These are phyloP conservation scores for Furcasterigmium sp. DNA, from an alignment of 2,329 filamentous ascomycete species.

Conservation along the genomic window DNA sequence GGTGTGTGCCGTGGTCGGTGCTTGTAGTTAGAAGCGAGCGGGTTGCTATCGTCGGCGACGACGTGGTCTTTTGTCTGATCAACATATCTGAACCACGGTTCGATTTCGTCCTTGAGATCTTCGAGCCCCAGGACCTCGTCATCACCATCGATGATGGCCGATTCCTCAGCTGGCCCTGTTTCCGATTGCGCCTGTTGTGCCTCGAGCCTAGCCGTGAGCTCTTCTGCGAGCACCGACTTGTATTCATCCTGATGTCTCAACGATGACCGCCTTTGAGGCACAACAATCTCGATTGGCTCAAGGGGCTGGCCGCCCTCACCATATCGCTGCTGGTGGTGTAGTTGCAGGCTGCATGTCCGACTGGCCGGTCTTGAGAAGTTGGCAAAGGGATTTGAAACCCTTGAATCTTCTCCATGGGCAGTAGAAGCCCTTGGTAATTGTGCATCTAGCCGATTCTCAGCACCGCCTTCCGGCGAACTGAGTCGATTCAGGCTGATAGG, in stretches of 20 bases:
- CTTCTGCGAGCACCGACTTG: not conserved
- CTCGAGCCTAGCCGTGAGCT: not conserved
- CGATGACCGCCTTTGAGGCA: conserved; percentile 10
- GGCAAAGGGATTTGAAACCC: conserved; percentile 9
- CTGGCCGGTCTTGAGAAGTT: conserved; percentile 8
- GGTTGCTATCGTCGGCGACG: not conserved
- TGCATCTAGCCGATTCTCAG: no score
- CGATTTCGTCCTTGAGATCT: conserved; percentile 12
- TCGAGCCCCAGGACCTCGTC: conserved; percentile 5
- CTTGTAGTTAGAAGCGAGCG: no score
- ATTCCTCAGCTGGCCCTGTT: no score
- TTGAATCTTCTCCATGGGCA: not conserved
- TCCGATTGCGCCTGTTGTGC: no score
- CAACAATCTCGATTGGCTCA: conserved; percentile 6
- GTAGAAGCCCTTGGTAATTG: not conserved
- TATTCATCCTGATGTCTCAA: conserved; percentile 4
- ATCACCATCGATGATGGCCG: not conserved
- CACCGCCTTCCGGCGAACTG: not conserved
- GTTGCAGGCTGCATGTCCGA: conserved; percentile 11
- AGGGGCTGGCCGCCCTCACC: not conserved
- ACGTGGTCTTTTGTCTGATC: conserved; percentile 2
- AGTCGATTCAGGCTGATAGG: no score
- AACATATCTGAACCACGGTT: conserved; percentile 13
- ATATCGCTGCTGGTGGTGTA: not conserved
- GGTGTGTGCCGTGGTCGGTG: not conserved